Evolutionary conservation across 164 flowering plant genomes (phyloP).

Genomic region (Vitis riparia): DNA sequence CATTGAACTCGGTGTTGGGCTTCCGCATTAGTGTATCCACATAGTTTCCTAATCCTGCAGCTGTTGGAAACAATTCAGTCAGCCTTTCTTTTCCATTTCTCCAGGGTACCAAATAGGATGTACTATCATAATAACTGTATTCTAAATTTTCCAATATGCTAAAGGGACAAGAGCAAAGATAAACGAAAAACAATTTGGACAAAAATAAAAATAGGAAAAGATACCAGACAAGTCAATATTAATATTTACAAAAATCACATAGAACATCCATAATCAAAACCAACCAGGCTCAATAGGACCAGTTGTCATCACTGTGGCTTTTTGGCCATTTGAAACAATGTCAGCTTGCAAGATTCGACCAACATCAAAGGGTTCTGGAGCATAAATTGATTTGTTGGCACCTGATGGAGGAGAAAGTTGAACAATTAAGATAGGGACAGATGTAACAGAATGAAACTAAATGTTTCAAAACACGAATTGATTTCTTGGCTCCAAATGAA

Average conservation of each 20-base stretch:
- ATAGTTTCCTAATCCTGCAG: constrained; percentile 73
- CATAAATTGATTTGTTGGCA: constrained; percentile 53
- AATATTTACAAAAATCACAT: background rate
- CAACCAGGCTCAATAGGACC: constrained; percentile 56
- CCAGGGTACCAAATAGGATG: background rate
- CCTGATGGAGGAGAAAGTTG: constrained; percentile 30
- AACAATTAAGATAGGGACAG: constrained; percentile 5
- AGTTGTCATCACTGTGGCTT: constrained; percentile 32
- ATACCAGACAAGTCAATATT: background rate
- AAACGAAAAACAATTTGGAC: background rate
- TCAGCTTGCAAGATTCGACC: constrained; percentile 60
- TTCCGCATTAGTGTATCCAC: constrained; percentile 79
- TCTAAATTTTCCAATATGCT: too few relatives aligned
- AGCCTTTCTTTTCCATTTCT: constrained; percentile 11
- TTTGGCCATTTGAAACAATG: constrained; percentile 44
- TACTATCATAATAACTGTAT: background rate
- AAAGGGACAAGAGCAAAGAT: too few relatives aligned
- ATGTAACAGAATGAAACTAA: background rate
- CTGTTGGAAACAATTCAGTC: constrained; percentile 42
- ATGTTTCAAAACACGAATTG: background rate
- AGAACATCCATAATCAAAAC: constrained; percentile 8
- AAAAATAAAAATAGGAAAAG: background rate
- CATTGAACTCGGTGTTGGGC: constrained; percentile 75
- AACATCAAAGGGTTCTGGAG: constrained; percentile 73
- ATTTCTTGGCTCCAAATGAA: background rate